Conservation (phyloP, 192 early-diverging fungal species). For the Lobosporangium transversale region DNA sequence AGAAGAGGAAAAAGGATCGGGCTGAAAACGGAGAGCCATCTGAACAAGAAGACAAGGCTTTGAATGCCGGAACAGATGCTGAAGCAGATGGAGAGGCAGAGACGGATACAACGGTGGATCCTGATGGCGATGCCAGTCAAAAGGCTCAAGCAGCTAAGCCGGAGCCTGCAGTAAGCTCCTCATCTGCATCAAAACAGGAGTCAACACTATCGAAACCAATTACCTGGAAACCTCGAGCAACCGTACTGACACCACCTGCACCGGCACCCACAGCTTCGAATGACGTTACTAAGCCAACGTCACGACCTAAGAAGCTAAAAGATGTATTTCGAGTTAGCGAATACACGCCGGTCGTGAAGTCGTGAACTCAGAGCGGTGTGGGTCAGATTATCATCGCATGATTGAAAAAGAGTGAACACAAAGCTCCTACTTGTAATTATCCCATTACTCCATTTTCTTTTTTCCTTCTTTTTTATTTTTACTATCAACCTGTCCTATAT, state of each 20-base stretch:
- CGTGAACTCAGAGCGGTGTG: neutral
- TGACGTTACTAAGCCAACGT: neutral
- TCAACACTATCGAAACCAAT: slow-evolving; percentile 6
- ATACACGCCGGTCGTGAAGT: slow-evolving; percentile 14
- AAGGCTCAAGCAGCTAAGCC: slow-evolving; percentile 2
- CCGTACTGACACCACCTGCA: slow-evolving; percentile 1
- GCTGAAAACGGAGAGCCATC: slow-evolving; percentile 14
- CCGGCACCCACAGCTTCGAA: neutral
- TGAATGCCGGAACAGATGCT: slow-evolving; percentile 25
- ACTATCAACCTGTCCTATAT: too few relatives aligned
- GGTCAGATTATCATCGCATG: too few relatives aligned
- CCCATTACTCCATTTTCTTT: too few relatives aligned
- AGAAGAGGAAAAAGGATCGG: slow-evolving; percentile 56
- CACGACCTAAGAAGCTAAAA: slow-evolving; percentile 35
- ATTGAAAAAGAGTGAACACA: too few relatives aligned
- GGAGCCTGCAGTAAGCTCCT: neutral
- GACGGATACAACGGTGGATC: slow-evolving; percentile 45
- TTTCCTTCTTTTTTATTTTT: too few relatives aligned
- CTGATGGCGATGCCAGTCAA: slow-evolving; percentile 38
- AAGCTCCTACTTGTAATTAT: too few relatives aligned
- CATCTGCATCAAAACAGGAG: neutral
- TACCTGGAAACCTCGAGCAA: slow-evolving; percentile 8
- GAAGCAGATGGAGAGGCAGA: slow-evolving; percentile 38
- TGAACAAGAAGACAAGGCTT: slow-evolving; percentile 22
- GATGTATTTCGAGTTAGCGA: slow-evolving; percentile 36